phyloP scores from a whole-genome alignment of 2,329 filamentous ascomycete species.

The Sphaerulina populicola region DNA sequence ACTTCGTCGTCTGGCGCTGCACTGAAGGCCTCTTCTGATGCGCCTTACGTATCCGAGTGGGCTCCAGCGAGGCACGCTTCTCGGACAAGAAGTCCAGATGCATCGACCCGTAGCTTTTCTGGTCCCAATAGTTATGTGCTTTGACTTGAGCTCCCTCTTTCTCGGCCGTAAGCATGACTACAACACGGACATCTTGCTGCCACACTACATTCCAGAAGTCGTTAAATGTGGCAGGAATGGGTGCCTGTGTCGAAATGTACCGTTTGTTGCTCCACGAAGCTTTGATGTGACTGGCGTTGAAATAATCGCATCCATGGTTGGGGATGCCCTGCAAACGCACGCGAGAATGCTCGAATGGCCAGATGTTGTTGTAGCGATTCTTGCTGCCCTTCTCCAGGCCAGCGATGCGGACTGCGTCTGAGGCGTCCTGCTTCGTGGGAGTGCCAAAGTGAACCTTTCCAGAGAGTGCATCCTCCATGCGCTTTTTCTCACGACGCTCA shows the following conservation, averaged over 20 bases:
- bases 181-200: constrained; percentile 90
- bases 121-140: constrained; percentile 88
- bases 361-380: constrained; percentile 96
- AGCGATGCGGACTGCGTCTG: constrained; percentile 58
- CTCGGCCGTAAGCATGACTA: constrained; percentile 95
- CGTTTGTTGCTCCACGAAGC: constrained; percentile 74
- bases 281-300: constrained; percentile 85
- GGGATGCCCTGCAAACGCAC: constrained; percentile 66
- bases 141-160: constrained; percentile 88
- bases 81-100: constrained; percentile 71
- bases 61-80: constrained; percentile 68
- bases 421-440: constrained; percentile 24
- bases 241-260: constrained; percentile 93
- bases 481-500: constrained; percentile 74
- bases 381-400: constrained; percentile 92
- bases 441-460: constrained; percentile 51
- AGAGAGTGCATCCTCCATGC: constrained; percentile 79
- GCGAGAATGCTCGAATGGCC: constrained; percentile 88
- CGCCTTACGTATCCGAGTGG: constrained; percentile 44
- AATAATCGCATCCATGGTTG: constrained; percentile 72
- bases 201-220: constrained; percentile 98
- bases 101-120: constrained; percentile 67
- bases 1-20: constrained; percentile 33
- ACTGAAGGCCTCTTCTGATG: constrained; percentile 34
- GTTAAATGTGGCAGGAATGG: constrained; percentile 82